These are phyloP conservation scores for Globisporangium radiosum DNA, from an alignment of 352 stramenopile species.

Conservation along the genomic window DNA sequence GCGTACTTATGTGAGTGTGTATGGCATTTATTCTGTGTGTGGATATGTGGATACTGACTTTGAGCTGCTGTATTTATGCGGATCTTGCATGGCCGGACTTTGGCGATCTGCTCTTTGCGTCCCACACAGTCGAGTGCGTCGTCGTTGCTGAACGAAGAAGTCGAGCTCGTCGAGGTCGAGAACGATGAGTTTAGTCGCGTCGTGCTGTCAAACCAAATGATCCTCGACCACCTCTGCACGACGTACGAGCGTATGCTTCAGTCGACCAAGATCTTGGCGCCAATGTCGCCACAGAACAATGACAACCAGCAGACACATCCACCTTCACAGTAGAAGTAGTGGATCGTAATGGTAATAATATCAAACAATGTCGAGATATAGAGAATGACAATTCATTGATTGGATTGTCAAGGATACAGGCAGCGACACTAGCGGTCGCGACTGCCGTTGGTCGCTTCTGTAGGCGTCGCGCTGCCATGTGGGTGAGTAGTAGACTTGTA, in stretches of 20 bases:
- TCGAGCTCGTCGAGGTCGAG: conserved; percentile 60
- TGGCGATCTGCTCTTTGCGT: no score
- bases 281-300: neutral
- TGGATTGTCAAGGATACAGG: no score
- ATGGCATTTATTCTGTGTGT: no score
- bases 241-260: conserved; percentile 67
- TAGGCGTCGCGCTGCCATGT: no score
- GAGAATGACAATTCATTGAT: no score
- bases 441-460: no score
- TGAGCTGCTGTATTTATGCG: neutral
- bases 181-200: conserved; percentile 69
- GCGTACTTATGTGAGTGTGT: no score
- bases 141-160: conserved; percentile 1
- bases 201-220: conserved; percentile 78
- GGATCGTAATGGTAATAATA: neutral
- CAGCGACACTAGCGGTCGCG: no score
- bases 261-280: conserved; percentile 9
- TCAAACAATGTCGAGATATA: no score
- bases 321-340: neutral
- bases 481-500: no score
- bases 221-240: conserved; percentile 81
- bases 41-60: neutral
- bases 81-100: no score
- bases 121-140: neutral
- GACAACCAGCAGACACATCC: neutral